phyloP scores from a whole-genome alignment of 805 yeast species.

The Candida hungchunana region DNA sequence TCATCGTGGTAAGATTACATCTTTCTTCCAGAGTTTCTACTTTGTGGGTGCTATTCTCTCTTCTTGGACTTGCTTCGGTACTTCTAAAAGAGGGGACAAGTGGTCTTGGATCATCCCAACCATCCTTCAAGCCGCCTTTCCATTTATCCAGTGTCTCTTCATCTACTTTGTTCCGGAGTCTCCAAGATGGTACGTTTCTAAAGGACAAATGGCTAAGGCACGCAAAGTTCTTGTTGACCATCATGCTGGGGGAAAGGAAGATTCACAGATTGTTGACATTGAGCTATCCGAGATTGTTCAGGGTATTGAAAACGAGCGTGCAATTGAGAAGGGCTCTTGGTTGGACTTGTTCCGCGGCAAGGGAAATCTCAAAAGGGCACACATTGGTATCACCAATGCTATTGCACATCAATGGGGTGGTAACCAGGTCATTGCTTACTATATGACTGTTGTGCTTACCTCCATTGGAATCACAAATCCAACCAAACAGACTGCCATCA shows the following conservation, averaged over 20 bases:
- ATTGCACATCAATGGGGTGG: no score
- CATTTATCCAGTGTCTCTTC: slow-evolving; percentile 36
- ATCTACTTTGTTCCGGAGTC: slow-evolving; percentile 44
- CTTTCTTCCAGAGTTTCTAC: slow-evolving; percentile 47
- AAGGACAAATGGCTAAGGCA: slow-evolving; percentile 41
- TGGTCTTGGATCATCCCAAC: slow-evolving; percentile 55
- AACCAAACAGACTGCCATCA: no score
- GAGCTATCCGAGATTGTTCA: slow-evolving; percentile 38
- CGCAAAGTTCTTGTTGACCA: slow-evolving; percentile 33
- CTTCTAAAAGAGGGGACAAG: slow-evolving; percentile 26
- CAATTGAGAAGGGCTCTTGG: slow-evolving; percentile 30
- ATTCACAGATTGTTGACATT: slow-evolving; percentile 30
- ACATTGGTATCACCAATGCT: slow-evolving; percentile 31
- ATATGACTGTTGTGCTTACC: no score
- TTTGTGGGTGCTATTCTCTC: slow-evolving; percentile 49
- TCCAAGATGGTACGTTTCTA: slow-evolving; percentile 42
- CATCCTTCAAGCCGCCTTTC: slow-evolving; percentile 45
- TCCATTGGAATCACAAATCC: no score
- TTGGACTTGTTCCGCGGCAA: slow-evolving; percentile 34
- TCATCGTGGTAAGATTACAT: slow-evolving; percentile 35
- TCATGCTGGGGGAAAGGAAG: slow-evolving; percentile 35
- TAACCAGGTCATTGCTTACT: no score
- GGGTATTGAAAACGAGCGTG: slow-evolving; percentile 38
- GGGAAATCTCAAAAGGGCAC: slow-evolving; percentile 37
- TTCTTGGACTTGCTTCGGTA: slow-evolving; percentile 47